Base-by-base conservation (phyloP, 2,329 filamentous ascomycete species). In the Aspergillus intermedius region DNA sequence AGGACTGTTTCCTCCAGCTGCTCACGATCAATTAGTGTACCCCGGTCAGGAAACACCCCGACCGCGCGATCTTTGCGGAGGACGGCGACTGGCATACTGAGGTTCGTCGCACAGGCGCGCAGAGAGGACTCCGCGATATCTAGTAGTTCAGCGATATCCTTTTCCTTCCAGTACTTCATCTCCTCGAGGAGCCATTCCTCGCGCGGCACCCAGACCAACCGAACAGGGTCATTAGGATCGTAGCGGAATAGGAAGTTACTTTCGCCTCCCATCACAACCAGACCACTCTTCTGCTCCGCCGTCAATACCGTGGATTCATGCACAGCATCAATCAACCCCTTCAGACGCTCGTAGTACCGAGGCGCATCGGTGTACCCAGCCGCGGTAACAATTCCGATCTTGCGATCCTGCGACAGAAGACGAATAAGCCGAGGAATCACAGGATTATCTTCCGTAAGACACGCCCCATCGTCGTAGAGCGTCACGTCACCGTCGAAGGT, bases 401-500 rank as follows among this genome's bases (percentile, higher is more conserved):
- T 87, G 55, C 91, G 87, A 51, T 86, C 84, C 56, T 84, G 83
- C 42, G 77, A 77, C 58, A 98, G 80, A 13, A 98, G 82, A 52
- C 84, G 83, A 48, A 83, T 60, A 42, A 84, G 79, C 8, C 80
- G 77, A 3, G 73, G 73, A 46, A 97, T 90, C 13, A 95, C 82
- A 0, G 89, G 87, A 65, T 87, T 95, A 13, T 81, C 77, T 0
- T 83, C 76, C 47, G 84, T 82, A 7, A 98, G 76, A 54, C 82
- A 88, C 60, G 89, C 79, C 10, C 93, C 93, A 62, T 98, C 87
- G 49, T 90, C 87, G 67, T 98, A 98, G 19, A 98, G 78, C 1
- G 93, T 98, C 45, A 98, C 90, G 70, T 98, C 93, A 69, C 93
- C 93, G 68, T 98, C 93, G 65, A 98, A 98, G 0, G 93, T 98